Evolutionary conservation across 306 rosid species (phyloP), one percentile per base, ranked within the genome.

Genomic region (Ammopiptanthus mongolicus): DNA sequence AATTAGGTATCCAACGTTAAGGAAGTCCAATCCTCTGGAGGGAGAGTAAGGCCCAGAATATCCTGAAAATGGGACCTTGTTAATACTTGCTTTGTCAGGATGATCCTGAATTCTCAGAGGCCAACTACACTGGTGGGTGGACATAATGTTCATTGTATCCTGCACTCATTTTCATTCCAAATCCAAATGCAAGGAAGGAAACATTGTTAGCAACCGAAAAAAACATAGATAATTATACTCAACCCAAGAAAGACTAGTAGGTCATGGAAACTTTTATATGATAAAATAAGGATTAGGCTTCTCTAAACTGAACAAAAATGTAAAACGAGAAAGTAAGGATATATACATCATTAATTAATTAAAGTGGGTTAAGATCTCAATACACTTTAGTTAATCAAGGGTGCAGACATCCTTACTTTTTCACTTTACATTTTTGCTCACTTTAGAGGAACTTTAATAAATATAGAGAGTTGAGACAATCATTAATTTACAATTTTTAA

Each of bases 41-140:
- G 86, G 84, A 62, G 79, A 57, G 63, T 71, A 68, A n/a, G 77
- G 67, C 69, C 68, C 71, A 42, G 62, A 69, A 58, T 77, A 71
- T 77, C 87, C 88, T 6, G 87, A 73, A 80, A 84, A 84, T 36
- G 89, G 81, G 83, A 82, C 82, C 86, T 79, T 87, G 58, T 69
- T 73, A 17, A 82, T 55, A 78, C 77, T 83, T 76, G 82, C 87
- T 77, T 82, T 83, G 53, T 66, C 81, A 10, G 71, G 52, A 53
- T 85, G 84, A 71, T 84, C 89, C 57, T 83, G 96, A 84, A 94
- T 74, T 82, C 88, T 85, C 57, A 86, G 63, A 7, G 90, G 81
- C 89, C 91, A 87, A 78, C 78, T 79, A 73, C 90, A 87, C 73
- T 74, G 96, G 79, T 88, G 85, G 83, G 91, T 84, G 7, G 97